Evolutionary conservation across 1,284 basidiomycete genomes (phyloP).

Genomic region (Puccinia polysora): DNA sequence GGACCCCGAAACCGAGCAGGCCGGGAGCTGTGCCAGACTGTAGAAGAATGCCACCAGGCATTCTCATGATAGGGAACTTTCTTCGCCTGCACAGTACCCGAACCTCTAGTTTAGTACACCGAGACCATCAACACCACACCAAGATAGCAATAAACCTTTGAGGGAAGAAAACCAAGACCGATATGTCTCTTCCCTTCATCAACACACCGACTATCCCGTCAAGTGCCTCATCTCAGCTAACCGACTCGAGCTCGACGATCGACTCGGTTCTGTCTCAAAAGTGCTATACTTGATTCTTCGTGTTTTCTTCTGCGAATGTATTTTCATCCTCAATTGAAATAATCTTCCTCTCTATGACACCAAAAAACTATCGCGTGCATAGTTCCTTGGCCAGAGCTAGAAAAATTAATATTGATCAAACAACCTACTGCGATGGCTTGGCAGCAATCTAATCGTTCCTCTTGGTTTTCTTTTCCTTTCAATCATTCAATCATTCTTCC

Average conservation of each 20-base stretch:
- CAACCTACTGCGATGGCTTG: background rate
- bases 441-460: background rate
- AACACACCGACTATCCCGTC: background rate
- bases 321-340: too few relatives aligned
- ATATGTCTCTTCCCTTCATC: too few relatives aligned
- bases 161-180: too few relatives aligned
- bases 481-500: background rate
- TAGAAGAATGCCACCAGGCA: too few relatives aligned
- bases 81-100: too few relatives aligned
- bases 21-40: too few relatives aligned
- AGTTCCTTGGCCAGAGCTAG: background rate
- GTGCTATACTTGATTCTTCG: background rate
- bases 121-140: too few relatives aligned
- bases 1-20: too few relatives aligned
- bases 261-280: conserved; percentile 30
- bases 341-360: background rate
- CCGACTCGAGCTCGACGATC: conserved; percentile 12
- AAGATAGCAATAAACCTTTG: too few relatives aligned
- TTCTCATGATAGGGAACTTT: too few relatives aligned
- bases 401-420: background rate
- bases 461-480: background rate
- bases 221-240: background rate
- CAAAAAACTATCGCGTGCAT: background rate
- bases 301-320: background rate
- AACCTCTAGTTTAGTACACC: too few relatives aligned